A percentile compares a stretch with the other conserved stretches of the same genome.
Evolutionary conservation across 139 green algal genomes (phyloP).

Genomic region (Bryopsis sp.): DNA sequence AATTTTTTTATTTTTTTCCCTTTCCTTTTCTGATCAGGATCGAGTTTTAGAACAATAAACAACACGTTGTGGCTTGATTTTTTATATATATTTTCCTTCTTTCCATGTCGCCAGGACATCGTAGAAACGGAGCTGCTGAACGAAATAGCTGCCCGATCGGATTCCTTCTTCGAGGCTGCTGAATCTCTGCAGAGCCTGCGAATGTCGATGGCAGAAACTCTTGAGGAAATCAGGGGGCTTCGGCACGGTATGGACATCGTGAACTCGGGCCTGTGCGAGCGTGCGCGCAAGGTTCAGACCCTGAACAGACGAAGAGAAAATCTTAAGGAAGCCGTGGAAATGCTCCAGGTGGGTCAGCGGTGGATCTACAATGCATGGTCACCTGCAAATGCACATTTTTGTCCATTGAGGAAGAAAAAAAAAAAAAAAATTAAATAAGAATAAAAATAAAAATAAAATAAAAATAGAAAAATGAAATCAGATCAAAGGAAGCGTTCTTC

Average conservation of each 20-base stretch:
- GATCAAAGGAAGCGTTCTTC: too few relatives aligned
- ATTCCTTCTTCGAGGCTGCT: constrained; percentile 63
- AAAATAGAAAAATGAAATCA: background rate
- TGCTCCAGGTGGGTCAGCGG: constrained; percentile 44
- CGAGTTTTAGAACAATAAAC: too few relatives aligned
- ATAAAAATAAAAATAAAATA: background rate
- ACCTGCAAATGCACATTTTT: too few relatives aligned
- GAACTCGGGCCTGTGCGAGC: constrained; percentile 50
- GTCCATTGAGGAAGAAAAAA: too few relatives aligned
- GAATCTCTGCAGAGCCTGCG: constrained; percentile 61
- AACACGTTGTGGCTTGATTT: too few relatives aligned
- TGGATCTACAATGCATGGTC: too few relatives aligned
- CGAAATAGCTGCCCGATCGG: constrained; percentile 54
- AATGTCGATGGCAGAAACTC: constrained; percentile 31
- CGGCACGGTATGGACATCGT: constrained; percentile 38
- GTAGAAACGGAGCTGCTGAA: constrained; percentile 65
- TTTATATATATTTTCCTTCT: too few relatives aligned
- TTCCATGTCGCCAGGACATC: constrained; percentile 53
- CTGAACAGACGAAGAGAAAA: constrained; percentile 53
- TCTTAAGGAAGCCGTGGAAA: constrained; percentile 35
- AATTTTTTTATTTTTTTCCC: too few relatives aligned
- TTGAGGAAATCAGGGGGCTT: constrained; percentile 37
- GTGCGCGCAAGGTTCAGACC: constrained; percentile 34
- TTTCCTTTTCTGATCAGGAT: too few relatives aligned
- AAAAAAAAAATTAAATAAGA: background rate